A percentile compares a stretch with the other conserved stretches of the same genome.
Evolutionary conservation across 2,329 filamentous ascomycete genomes (phyloP).

Genomic region (Pezicula rhizophila): DNA sequence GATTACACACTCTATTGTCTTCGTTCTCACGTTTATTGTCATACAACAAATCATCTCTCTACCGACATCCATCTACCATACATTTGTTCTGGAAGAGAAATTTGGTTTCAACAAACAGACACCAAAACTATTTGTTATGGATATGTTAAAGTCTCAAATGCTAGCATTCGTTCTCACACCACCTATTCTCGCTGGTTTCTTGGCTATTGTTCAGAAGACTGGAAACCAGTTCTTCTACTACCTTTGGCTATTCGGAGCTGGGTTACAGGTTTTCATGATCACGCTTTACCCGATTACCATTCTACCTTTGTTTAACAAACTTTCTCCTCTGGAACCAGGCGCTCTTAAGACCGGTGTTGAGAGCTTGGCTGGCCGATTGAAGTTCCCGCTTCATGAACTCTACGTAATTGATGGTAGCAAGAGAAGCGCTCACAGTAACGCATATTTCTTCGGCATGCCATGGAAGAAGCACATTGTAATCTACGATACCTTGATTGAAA

Average conservation of each 20-base stretch:
- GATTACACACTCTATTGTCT: slow-evolving; percentile 88
- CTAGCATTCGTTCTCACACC: slow-evolving; percentile 74
- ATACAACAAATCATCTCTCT: slow-evolving; percentile 74
- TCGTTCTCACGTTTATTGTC: slow-evolving; percentile 81
- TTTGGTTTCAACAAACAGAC: slow-evolving; percentile 99
- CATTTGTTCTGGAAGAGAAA: slow-evolving; percentile 91
- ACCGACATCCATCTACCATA: slow-evolving; percentile 82
- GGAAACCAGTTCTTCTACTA: slow-evolving; percentile 97
- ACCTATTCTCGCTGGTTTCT: slow-evolving; percentile 85
- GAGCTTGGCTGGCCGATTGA: slow-evolving; percentile 70
- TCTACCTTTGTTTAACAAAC: slow-evolving; percentile 94
- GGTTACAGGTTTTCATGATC: slow-evolving; percentile 87
- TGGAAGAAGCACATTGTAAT: slow-evolving; percentile 99
- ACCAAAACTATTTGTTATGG: slow-evolving; percentile 75
- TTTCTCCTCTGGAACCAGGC: slow-evolving; percentile 84
- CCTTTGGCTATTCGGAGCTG: slow-evolving; percentile 87
- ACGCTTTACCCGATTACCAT: slow-evolving; percentile 95
- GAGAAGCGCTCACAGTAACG: slow-evolving; percentile 81
- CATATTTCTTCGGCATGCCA: slow-evolving; percentile 93
- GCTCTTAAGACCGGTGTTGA: slow-evolving; percentile 85
- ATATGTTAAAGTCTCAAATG: slow-evolving; percentile 86
- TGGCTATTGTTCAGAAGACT: slow-evolving; percentile 90
- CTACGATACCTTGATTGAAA: slow-evolving; percentile 95
- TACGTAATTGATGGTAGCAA: slow-evolving; percentile 94
- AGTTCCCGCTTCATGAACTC: slow-evolving; percentile 88